These are phyloP conservation scores for Leccinum broughii DNA, from an alignment of 768 basidiomycete genomes.

Conservation along the genomic window DNA sequence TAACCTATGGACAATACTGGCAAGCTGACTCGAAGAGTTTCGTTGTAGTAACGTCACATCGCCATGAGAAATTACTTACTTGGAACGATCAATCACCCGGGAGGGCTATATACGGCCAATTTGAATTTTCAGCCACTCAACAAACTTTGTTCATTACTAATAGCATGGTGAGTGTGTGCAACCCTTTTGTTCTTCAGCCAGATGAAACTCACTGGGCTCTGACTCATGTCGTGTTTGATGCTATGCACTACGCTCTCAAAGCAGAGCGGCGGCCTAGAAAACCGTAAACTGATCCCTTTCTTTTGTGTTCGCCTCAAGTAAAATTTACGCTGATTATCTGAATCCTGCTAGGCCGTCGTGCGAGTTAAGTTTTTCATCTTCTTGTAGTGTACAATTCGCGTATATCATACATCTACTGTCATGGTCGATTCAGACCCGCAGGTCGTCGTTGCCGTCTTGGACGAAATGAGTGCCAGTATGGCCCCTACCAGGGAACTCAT, in stretches of 20 bases:
- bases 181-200: neutral
- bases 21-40: slow-evolving; percentile 20
- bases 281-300: slow-evolving; percentile 53
- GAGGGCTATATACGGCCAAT: neutral
- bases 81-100: neutral
- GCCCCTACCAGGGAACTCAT: slow-evolving; percentile 58
- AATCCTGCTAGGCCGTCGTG: slow-evolving; percentile 1
- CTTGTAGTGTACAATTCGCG: slow-evolving; percentile 4
- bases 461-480: slow-evolving; percentile 65
- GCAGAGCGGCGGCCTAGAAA: slow-evolving; percentile 63
- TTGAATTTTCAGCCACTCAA: neutral
- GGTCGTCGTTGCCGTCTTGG: slow-evolving; percentile 32
- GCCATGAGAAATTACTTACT: slow-evolving; percentile 11
- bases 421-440: slow-evolving; percentile 20
- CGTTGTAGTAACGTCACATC: slow-evolving; percentile 6
- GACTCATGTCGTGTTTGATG: slow-evolving; percentile 41
- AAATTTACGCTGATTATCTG: slow-evolving; percentile 12
- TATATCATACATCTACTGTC: slow-evolving; percentile 2
- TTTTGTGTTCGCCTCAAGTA: neutral
- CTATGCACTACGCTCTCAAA: slow-evolving; percentile 50
- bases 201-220: slow-evolving; percentile 72
- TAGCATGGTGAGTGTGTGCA: too few species aligned
- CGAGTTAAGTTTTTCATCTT: neutral
- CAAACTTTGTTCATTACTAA: too few species aligned
- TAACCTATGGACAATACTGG: slow-evolving; percentile 15